Base-by-base conservation (phyloP, 768 basidiomycete genomes). In the Lepiota subincarnata region DNA sequence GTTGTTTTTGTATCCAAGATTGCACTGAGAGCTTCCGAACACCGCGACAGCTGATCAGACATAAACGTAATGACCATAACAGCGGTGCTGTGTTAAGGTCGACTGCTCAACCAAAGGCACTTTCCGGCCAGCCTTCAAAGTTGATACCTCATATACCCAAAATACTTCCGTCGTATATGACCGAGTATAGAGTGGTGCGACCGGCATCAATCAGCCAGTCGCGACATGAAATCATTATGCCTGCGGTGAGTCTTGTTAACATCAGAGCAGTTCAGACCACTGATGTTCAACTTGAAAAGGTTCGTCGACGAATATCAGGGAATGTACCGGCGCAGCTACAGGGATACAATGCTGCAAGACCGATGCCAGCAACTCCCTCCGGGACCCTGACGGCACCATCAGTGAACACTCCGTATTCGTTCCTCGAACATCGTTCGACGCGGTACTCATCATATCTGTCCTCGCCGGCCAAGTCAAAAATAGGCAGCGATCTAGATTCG, bases 11-110 rank as follows among this genome's bases (percentile, higher is more conserved):
- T 5, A 12, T 3, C 10, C 12, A 36, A 87, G 87, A 71, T 38
- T 89, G 87, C 56, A 66, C 79, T 14, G 70, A 77, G 37, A 61
- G 65, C 24, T 83, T 81, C 58, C 68, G 72, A 47, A 72, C 66
- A 16, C 69, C 79, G 1, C 67, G 73, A 36, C 75, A 79, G 51
- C 66, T 84, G 11, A 66, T 75, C 34, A 76, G 72, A 59, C 82
- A 86, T 65, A 75, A 47, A 40, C 53, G 46, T 18, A 54, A 37
- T 38, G 38, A 54, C 28, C 53, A 54, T 31, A 28, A 11, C 14
- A 40, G 39, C 4, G 37, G 31, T 34, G 37, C 46, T 19, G 48
- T 70, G 63, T 16, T 68, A 77, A 2, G 67, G 72, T 36, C 73
- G 77, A 53, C 68, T 82, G 14, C 66, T 74, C 34, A 75, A 71